Evolutionary conservation across 495 filamentous ascomycete genomes (phyloP), one percentile per base, ranked within the genome.

Genomic region (Neurospora sp.): DNA sequence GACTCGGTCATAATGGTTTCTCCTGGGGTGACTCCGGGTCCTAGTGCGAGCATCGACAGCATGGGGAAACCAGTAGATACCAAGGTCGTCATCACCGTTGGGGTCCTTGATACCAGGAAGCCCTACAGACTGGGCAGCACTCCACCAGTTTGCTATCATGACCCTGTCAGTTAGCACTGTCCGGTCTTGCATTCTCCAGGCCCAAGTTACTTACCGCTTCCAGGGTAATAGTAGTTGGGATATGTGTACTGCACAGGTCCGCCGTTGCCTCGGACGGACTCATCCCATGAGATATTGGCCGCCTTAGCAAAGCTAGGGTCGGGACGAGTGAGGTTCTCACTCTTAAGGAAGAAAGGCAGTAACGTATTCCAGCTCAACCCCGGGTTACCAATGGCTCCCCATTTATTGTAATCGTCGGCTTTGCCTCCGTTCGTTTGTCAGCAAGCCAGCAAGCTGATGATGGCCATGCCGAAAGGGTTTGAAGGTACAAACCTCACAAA

Each of bases 341-440:
- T 76, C 75, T 87, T 88, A 31, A 81, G 80, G 77, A 88, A 89
- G 76, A 91, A 92, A 4, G 89, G 87, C 20, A 89, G 77, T n/a
- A 92, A 79, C 42, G 76, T 84, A 0, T 86, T 74, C 87, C 89
- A 92, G 74, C 84, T 86, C 89, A 89, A 92, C 18, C 88, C 88
- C 3, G 84, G 80, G 76, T 90, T 90, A 2, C 90, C 90, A 3
- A 91, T 77, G 11, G 75, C 77, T 73, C 85, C 86, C 90, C 90
- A 92, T 7, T 82, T 78, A 72, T 91, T 85, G 72, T 87, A 90
- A 74, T 89, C 86, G 12, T 77, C 82, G 2, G 73, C 72, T 7
- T 83, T 80, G 4, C 86, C 86, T 40, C 83, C 38, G 42, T 42
- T 1, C 0, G 38, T 18, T 35, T 18, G 62, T 72, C 38, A 73